These are phyloP conservation scores for sunflower (Helianthus annuus) DNA, from an alignment of 129 eudicot species.

Conservation along the genomic window HanXRQr2.0-SUNRISE NC_035437.2:116431386-116431885, in stretches of 20 bases:
- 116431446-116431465: conserved; percentile 23
- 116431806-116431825: conserved; percentile 24
- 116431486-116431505: conserved; percentile 23
- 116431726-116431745: conserved; percentile 9
- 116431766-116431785: conserved; percentile 21
- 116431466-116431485: conserved; percentile 8
- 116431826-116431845: conserved; percentile 32
- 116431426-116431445: conserved; percentile 22
- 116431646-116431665: conserved; percentile 61
- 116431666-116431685: conserved; percentile 58
- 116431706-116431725: conserved; percentile 19
- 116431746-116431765: conserved; percentile 17
- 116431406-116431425: not conserved
- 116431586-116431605: conserved; percentile 23
- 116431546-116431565: conserved; percentile 46
- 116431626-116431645: conserved; percentile 36
- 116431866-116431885: conserved; percentile 45
- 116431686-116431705: conserved; percentile 33
- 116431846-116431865: conserved; percentile 24
- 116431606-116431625: conserved; percentile 23
- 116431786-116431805: conserved; percentile 12
- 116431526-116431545: conserved; percentile 35
- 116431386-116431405: not conserved
- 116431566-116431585: conserved; percentile 48
- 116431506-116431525: conserved; percentile 23